Conservation (phyloP, 352 stramenopile species). For the Globisporangium okanoganense region DNA sequence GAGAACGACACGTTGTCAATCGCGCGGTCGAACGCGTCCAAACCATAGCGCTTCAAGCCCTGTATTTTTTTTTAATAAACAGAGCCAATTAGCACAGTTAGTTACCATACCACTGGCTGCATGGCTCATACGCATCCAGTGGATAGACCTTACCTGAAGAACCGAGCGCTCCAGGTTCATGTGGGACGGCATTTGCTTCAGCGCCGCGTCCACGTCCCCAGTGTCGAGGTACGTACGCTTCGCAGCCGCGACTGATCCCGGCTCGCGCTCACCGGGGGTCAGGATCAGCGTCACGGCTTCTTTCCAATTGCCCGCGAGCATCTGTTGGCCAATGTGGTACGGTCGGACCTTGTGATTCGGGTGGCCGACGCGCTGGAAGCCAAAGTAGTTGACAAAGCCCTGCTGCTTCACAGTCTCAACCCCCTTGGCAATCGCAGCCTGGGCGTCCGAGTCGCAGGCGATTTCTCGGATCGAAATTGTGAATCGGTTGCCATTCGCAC, state of each 20-base stretch:
- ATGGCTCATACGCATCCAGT: too few relatives aligned
- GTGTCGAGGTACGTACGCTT: slow-evolving; percentile 51
- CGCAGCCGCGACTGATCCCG: slow-evolving; percentile 23
- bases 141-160: slow-evolving; percentile 31
- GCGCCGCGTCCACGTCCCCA: slow-evolving; percentile 39
- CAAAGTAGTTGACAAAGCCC: slow-evolving; percentile 83
- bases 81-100: not conserved
- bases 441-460: slow-evolving; percentile 16
- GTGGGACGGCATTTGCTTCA: slow-evolving; percentile 48
- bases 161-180: slow-evolving; percentile 51
- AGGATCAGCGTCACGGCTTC: slow-evolving; percentile 47
- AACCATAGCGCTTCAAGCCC: slow-evolving; percentile 58
- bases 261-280: slow-evolving; percentile 30
- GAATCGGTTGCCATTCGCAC: slow-evolving; percentile 61
- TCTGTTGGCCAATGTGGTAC: slow-evolving; percentile 69
- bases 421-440: slow-evolving; percentile 17
- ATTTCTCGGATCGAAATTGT: slow-evolving; percentile 46
- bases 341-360: slow-evolving; percentile 39
- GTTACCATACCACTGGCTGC: not conserved
- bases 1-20: slow-evolving; percentile 49
- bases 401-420: slow-evolving; percentile 27
- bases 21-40: slow-evolving; percentile 46
- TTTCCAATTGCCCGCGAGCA: slow-evolving; percentile 60
- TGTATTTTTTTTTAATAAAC: not conserved
- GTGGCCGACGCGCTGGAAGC: slow-evolving; percentile 68